phyloP scores from a whole-genome alignment of 192 early-diverging fungal species.

The Chytriomyces hyalinus region DNA sequence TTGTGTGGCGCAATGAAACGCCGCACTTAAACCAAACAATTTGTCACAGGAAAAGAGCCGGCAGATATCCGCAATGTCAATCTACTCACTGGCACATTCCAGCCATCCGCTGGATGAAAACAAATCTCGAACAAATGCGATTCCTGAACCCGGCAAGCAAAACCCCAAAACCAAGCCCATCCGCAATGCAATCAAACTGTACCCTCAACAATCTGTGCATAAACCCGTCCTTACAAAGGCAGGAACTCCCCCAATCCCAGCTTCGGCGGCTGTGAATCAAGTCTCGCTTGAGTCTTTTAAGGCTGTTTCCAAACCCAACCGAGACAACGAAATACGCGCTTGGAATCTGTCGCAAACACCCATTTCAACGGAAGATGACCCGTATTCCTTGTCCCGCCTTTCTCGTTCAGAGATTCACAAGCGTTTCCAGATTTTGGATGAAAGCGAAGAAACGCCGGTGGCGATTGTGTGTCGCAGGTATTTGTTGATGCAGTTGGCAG shows the following conservation, averaged over 20 bases:
- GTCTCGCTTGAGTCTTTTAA: background rate
- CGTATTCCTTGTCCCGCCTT: background rate
- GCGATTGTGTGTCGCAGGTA: conserved; percentile 13
- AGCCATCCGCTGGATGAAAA: background rate
- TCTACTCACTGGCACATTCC: conserved; percentile 5
- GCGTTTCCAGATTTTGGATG: conserved; percentile 2
- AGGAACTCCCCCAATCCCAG: too few species aligned
- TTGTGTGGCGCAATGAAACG: background rate
- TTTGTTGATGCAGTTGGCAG: conserved; percentile 18
- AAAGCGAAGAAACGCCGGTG: conserved; percentile 23
- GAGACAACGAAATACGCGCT: background rate
- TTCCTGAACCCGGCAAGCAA: background rate
- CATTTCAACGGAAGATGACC: background rate
- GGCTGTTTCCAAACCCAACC: conserved; percentile 2
- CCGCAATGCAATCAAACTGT: background rate
- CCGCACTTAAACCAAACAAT: background rate
- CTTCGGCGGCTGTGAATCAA: background rate
- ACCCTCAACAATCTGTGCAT: conserved; percentile 17
- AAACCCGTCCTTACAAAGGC: background rate
- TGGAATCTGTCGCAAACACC: conserved; percentile 17
- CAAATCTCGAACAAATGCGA: background rate
- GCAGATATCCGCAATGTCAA: conserved; percentile 23
- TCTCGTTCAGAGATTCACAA: background rate
- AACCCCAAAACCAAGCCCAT: background rate
- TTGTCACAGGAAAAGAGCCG: conserved; percentile 16